Evolutionary conservation across 202 grass and related monocot species (phyloP).

Genomic region (Digitaria exilis): DNA sequence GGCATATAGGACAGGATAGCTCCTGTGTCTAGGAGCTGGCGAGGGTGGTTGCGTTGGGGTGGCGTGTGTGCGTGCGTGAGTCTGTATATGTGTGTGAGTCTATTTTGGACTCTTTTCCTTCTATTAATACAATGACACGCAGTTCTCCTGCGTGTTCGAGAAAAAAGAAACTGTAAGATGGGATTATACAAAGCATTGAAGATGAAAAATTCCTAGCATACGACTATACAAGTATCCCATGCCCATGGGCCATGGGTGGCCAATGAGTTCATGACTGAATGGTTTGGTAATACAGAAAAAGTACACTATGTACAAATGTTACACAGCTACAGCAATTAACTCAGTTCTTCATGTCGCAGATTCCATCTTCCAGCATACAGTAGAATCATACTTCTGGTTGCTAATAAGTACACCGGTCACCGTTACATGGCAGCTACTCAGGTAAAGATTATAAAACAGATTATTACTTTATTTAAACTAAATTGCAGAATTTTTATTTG

Average conservation of each 20-base stretch:
- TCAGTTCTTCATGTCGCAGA: background rate
- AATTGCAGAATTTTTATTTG: too few relatives aligned
- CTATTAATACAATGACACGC: too few relatives aligned
- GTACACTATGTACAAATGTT: background rate
- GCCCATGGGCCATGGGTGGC: slow-evolving; percentile 9
- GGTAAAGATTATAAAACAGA: background rate
- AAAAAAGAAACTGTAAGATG: background rate
- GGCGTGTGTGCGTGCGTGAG: too few relatives aligned
- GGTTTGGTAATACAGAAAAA: background rate
- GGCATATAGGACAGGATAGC: too few relatives aligned
- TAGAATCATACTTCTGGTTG: slow-evolving; percentile 14
- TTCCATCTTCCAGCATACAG: background rate
- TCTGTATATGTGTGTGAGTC: too few relatives aligned
- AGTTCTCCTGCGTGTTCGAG: too few relatives aligned
- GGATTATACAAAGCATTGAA: slow-evolving; percentile 5
- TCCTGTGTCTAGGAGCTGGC: too few relatives aligned
- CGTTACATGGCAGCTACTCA: background rate
- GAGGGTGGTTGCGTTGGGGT: too few relatives aligned
- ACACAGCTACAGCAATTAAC: background rate
- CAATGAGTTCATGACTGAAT: slow-evolving; percentile 4
- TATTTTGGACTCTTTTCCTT: too few relatives aligned
- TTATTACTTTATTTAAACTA: too few relatives aligned
- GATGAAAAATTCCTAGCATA: background rate
- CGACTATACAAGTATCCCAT: background rate
- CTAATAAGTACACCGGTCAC: background rate